These are phyloP conservation scores for Candida andamanensis DNA, from an alignment of 805 yeast genomes.

Conservation along the genomic window DNA sequence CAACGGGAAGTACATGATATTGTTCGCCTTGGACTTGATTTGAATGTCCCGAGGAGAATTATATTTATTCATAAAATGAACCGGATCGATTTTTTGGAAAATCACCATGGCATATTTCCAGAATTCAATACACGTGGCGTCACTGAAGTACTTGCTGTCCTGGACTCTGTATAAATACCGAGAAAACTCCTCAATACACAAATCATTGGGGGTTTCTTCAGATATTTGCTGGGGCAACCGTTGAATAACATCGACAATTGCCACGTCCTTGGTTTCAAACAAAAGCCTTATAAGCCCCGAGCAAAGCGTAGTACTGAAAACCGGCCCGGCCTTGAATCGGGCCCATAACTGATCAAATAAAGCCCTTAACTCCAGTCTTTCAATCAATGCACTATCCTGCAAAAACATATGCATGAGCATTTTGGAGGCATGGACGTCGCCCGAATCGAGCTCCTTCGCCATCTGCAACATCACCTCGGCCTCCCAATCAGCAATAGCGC, in stretches of 20 bases:
- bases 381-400: too few relatives aligned
- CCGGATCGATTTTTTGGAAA: conserved; percentile 27
- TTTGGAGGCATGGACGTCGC: too few relatives aligned
- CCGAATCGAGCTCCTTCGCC: too few relatives aligned
- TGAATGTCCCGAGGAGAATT: conserved; percentile 25
- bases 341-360: too few relatives aligned
- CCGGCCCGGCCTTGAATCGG: too few relatives aligned
- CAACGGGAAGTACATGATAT: conserved; percentile 31
- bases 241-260: too few relatives aligned
- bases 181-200: conserved; percentile 52
- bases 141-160: conserved; percentile 44
- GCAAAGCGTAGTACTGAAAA: too few relatives aligned
- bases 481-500: conserved; percentile 34
- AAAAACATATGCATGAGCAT: too few relatives aligned
- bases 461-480: neutral
- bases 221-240: too few relatives aligned
- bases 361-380: too few relatives aligned
- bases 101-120: conserved; percentile 42
- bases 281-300: too few relatives aligned
- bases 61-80: conserved; percentile 26
- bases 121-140: conserved; percentile 36
- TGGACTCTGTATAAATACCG: conserved; percentile 50
- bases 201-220: conserved; percentile 10
- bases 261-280: too few relatives aligned
- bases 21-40: conserved; percentile 22